A percentile compares a stretch with the other conserved stretches of the same genome.
Evolutionary conservation across 1,284 basidiomycete species (phyloP).

Genomic region (Rhodotorula sp.): DNA sequence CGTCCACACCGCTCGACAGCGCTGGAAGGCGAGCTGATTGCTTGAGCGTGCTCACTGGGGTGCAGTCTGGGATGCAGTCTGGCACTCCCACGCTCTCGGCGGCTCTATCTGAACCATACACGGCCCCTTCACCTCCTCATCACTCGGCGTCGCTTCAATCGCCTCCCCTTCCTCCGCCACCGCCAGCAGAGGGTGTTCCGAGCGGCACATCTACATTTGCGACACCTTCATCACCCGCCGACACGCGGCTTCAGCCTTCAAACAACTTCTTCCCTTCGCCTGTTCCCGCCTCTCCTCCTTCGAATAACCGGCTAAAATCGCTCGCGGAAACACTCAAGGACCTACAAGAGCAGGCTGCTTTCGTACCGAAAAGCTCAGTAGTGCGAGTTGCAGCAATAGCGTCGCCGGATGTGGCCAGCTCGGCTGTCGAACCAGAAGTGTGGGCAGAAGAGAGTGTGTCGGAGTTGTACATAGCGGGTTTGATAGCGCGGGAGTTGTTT

Average conservation of each 20-base stretch:
- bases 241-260: not conserved
- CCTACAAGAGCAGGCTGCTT: slow-evolving; percentile 12
- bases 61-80: no score
- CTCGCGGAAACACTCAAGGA: slow-evolving; percentile 9
- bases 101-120: no score
- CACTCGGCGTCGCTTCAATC: not conserved
- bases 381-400: not conserved
- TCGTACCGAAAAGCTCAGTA: not conserved
- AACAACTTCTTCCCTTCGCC: not conserved
- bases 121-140: not conserved
- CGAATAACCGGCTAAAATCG: not conserved
- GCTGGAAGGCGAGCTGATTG: no score
- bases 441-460: not conserved
- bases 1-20: no score
- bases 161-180: not conserved
- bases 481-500: slow-evolving; percentile 14
- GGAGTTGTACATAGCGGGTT: slow-evolving; percentile 14
- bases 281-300: not conserved
- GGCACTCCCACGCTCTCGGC: no score
- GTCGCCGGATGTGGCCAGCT: not conserved
- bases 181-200: not conserved
- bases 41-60: no score
- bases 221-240: not conserved
- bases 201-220: no score
- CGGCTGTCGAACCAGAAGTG: not conserved